Conservation (phyloP, 352 stramenopile species). For the Globisporangium acanthophoron region DNA sequence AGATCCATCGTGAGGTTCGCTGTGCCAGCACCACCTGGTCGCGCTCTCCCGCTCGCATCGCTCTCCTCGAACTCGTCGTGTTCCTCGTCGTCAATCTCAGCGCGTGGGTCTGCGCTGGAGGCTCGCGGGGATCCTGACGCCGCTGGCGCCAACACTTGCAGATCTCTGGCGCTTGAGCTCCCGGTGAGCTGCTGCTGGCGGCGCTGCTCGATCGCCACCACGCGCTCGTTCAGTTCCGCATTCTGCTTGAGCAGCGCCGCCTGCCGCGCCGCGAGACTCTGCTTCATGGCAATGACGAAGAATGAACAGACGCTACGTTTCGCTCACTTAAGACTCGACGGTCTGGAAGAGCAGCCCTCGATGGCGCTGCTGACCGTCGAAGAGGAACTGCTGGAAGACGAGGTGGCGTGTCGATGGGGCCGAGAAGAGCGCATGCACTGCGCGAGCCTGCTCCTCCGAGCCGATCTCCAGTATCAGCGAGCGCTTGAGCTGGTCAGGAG, state of each 20-base stretch:
- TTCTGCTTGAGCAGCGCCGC: slow-evolving; percentile 59
- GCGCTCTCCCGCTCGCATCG: slow-evolving; percentile 1
- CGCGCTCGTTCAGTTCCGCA: slow-evolving; percentile 52
- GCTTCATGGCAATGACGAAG: slow-evolving; percentile 30
- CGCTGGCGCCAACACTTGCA: neutral
- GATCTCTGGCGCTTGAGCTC: neutral
- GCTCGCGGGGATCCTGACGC: neutral
- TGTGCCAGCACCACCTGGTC: slow-evolving; percentile 2
- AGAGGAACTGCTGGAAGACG: slow-evolving; percentile 28
- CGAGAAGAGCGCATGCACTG: slow-evolving; percentile 39
- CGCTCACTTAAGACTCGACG: neutral
- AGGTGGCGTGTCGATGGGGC: slow-evolving; percentile 1
- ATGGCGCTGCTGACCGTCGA: slow-evolving; percentile 31
- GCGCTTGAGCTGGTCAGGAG: neutral
- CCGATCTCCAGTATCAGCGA: slow-evolving; percentile 52
- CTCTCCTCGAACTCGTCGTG: neutral
- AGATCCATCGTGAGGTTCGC: slow-evolving; percentile 32
- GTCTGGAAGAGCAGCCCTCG: slow-evolving; percentile 33
- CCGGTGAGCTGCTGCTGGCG: slow-evolving; percentile 37
- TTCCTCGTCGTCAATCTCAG: slow-evolving; percentile 2
- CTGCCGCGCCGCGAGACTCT: slow-evolving; percentile 50
- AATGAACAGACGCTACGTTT: neutral
- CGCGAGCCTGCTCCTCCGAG: slow-evolving; percentile 40
- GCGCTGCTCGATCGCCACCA: slow-evolving; percentile 61
- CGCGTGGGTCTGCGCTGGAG: neutral